Evolutionary conservation across 2,329 filamentous ascomycete species (phyloP), one percentile per base, ranked within the genome.

Genomic region (Phyllosticta ampelicida): DNA sequence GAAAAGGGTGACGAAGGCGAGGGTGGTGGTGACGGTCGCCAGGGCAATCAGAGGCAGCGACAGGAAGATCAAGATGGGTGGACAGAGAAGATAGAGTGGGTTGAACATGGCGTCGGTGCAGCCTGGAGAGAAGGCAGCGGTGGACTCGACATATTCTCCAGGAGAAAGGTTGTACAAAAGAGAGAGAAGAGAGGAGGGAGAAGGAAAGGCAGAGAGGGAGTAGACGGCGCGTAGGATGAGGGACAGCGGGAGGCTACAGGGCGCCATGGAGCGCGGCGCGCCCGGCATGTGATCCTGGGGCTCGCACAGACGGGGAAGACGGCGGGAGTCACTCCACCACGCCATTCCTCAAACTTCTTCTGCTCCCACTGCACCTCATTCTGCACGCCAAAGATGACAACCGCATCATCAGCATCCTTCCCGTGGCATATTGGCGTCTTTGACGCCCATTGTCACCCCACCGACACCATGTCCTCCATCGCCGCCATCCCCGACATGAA

Each of bases 401-500:
- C 49, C 3, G 23, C 23, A 26, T 26, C 23, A 3, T 8, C 23
- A 26, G n/a, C 29, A 19, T 26, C 58, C 28, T 83, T 85, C 20
- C 87, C 87, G 11, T 90, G 87, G 87, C 78, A 86, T 58, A 71
- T 85, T 29, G 85, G 85, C 53, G 77, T 89, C 60, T 88, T 80
- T 67, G 89, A 94, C 68, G 87, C 89, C 20, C 89, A 94, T 74
- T 92, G 89, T 71, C 89, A 94, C 68, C 88, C 88, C 3, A 92
- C 88, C 26, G 88, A 92, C 70, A 89, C 84, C 19, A 85, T 90
- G 80, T 72, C 78, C 49, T 82, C 78, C 18, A 71, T 87, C 53
- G 63, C 75, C 10, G 71, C 69, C 11, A 84, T 92, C 48, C 74
- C 81, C 10, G 64, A 64, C 10, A 91, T 92, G 87, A 81, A 80